A percentile compares a stretch with the other conserved stretches of the same genome.
These are phyloP conservation scores for Leersia perrieri DNA, from an alignment of 176 grass and related monocot species.

Conservation along the genomic window DNA sequence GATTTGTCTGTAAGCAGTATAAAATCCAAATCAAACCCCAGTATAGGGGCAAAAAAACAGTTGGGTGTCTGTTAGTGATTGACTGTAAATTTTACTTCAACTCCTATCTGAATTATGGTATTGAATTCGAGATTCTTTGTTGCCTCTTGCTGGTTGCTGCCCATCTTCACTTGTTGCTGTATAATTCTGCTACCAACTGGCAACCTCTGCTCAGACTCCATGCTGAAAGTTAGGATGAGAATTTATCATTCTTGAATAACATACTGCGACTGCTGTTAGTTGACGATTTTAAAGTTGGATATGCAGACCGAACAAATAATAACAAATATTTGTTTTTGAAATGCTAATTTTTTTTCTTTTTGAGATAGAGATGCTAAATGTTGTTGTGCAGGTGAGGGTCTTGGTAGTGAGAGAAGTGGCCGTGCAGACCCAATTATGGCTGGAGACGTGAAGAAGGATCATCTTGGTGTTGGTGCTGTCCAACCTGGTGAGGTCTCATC, in stretches of 20 bases:
- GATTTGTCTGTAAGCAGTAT: neutral
- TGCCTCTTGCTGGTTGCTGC: neutral
- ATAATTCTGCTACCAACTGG: neutral
- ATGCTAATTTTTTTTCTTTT: neutral
- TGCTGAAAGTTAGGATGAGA: neutral
- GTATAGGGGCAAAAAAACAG: no score
- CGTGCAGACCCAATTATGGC: conserved; percentile 84
- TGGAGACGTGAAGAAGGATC: conserved; percentile 83
- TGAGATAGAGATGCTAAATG: neutral
- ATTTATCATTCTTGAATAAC: neutral
- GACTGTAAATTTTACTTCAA: neutral
- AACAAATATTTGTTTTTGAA: no score
- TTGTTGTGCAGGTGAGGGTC: conserved; percentile 83
- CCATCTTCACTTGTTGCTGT: neutral
- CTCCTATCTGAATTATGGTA: neutral
- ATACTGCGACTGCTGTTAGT: neutral
- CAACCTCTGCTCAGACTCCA: neutral
- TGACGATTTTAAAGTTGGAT: no score
- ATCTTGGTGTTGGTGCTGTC: conserved; percentile 88
- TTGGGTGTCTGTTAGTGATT: neutral
- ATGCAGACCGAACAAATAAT: no score
- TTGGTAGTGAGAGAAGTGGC: conserved; percentile 85
- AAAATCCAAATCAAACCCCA: neutral
- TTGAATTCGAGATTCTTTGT: neutral
- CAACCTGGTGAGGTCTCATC: conserved; percentile 68